Conservation (phyloP, 352 stramenopile genomes). For the Pythium biforme region DNA sequence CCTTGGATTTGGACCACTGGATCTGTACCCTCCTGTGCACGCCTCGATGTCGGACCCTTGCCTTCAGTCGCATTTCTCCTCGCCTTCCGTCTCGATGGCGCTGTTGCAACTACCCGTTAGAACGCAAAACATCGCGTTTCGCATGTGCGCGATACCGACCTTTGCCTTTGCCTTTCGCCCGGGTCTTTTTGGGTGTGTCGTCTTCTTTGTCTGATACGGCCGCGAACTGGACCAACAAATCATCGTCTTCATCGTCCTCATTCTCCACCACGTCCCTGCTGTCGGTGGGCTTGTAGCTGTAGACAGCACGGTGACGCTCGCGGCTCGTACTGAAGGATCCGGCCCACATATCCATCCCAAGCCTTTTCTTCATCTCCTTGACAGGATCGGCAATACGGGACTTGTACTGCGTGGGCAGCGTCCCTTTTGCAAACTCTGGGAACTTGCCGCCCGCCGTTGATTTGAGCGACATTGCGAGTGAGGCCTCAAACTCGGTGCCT, state of each 20-base stretch:
- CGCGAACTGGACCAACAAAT: slow-evolving; percentile 13
- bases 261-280: background rate
- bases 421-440: slow-evolving; percentile 46
- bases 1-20: too few relatives aligned
- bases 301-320: slow-evolving; percentile 35
- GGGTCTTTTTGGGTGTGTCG: background rate
- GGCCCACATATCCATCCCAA: slow-evolving; percentile 47
- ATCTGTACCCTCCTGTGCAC: too few relatives aligned
- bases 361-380: slow-evolving; percentile 36
- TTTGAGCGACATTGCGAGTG: slow-evolving; percentile 36
- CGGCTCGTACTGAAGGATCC: slow-evolving; percentile 44
- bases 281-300: slow-evolving; percentile 25
- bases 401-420: slow-evolving; percentile 41
- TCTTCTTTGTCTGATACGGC: slow-evolving; percentile 6
- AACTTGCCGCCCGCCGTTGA: slow-evolving; percentile 48
- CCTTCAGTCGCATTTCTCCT: too few relatives aligned
- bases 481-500: slow-evolving; percentile 41
- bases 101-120: background rate
- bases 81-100: too few relatives aligned
- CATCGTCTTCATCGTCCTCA: slow-evolving; percentile 11
- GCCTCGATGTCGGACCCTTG: too few relatives aligned
- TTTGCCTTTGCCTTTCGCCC: slow-evolving; percentile 14
- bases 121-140: background rate
- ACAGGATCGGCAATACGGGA: slow-evolving; percentile 30
- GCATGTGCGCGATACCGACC: background rate